Conservation (phyloP, 371 early-diverging fungal genomes). For the Actinomortierella wolfii region DNA sequence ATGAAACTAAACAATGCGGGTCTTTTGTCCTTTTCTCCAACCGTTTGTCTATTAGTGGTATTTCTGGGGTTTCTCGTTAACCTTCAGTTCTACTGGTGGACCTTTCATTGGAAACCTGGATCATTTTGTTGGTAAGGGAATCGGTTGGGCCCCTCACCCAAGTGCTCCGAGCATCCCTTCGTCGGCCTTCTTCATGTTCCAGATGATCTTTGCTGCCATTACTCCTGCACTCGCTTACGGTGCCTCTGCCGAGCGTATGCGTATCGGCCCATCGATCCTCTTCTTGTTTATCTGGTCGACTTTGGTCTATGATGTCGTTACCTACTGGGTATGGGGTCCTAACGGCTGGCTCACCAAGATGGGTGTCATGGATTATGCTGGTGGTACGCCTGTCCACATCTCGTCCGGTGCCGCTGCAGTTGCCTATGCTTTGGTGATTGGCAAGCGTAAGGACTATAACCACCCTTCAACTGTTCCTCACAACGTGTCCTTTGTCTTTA, state of each 20-base stretch:
- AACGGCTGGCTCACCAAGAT: conserved; percentile 75
- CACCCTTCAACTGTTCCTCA: conserved; percentile 72
- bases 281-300: conserved; percentile 89
- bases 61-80: conserved; percentile 83
- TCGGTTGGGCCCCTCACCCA: conserved; percentile 53
- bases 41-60: conserved; percentile 65
- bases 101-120: conserved; percentile 80
- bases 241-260: conserved; percentile 83
- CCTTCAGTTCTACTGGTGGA: conserved; percentile 73
- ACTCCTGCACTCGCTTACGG: conserved; percentile 84
- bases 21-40: conserved; percentile 3
- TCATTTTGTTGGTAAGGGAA: conserved; percentile 52
- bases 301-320: conserved; percentile 77
- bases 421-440: conserved; percentile 81
- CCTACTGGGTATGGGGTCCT: conserved; percentile 84
- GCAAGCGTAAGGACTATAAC: conserved; percentile 71
- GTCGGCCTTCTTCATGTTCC: conserved; percentile 69
- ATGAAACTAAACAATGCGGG: no score
- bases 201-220: conserved; percentile 76
- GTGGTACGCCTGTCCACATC: conserved; percentile 88
- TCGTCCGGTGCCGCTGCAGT: conserved; percentile 83
- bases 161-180: conserved; percentile 62
- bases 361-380: conserved; percentile 85
- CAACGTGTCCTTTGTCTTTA: conserved; percentile 80
- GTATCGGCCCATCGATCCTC: conserved; percentile 76